Conservation (phyloP, 208 protist species). For the Acanthamoeba lenticulata region DNA sequence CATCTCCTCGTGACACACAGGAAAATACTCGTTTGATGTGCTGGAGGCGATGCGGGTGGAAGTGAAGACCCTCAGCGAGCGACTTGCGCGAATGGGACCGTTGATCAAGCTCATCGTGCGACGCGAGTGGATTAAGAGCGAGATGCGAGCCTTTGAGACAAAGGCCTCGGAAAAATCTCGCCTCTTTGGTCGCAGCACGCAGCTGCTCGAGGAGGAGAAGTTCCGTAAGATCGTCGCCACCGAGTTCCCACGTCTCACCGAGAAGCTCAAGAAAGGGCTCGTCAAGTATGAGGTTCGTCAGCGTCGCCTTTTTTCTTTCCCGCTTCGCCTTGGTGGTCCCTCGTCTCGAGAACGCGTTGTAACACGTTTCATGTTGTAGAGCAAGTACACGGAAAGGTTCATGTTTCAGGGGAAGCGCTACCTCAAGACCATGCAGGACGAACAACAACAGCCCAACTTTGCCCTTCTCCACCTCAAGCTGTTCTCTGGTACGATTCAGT, state of each 20-base stretch:
- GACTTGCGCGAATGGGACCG: slow-evolving; percentile 65
- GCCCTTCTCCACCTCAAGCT: slow-evolving; percentile 67
- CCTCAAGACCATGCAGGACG: slow-evolving; percentile 68
- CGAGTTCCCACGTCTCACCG: slow-evolving; percentile 58
- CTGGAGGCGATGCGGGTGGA: slow-evolving; percentile 54
- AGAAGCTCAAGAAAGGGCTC: slow-evolving; percentile 37
- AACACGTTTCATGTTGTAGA: not conserved
- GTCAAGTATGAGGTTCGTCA: slow-evolving; percentile 69
- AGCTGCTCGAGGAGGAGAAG: slow-evolving; percentile 66
- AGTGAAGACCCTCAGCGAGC: not conserved
- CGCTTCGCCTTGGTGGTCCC: not conserved
- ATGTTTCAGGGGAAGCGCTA: slow-evolving; percentile 67
- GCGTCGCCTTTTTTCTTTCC: not conserved
- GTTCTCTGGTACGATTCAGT: not conserved
- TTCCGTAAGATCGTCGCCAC: slow-evolving; percentile 49
- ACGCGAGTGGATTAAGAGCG: slow-evolving; percentile 70
- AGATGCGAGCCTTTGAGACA: slow-evolving; percentile 68
- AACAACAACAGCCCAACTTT: slow-evolving; percentile 70
- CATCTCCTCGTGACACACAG: not conserved
- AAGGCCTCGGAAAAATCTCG: slow-evolving; percentile 31
- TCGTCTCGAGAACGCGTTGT: not conserved
- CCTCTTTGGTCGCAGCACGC: slow-evolving; percentile 66
- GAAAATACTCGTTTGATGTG: slow-evolving; percentile 56
- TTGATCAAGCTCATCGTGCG: slow-evolving; percentile 68
- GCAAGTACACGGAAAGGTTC: slow-evolving; percentile 59